Evolutionary conservation across 768 basidiomycete species (phyloP).

Genomic region (Hemileccinum impolitum): DNA sequence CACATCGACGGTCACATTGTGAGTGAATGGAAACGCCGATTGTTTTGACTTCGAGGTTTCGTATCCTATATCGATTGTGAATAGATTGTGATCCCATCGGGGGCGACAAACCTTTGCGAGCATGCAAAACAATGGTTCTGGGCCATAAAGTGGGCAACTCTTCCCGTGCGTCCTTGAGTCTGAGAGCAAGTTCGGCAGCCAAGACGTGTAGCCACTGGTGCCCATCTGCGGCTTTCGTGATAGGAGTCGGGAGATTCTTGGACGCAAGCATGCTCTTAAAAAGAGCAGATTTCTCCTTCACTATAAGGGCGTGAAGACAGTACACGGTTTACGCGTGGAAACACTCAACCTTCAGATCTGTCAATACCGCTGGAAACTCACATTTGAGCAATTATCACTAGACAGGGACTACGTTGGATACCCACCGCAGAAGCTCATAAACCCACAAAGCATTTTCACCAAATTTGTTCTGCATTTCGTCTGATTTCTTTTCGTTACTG

Average conservation of each 20-base stretch:
- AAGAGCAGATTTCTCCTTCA: constrained; percentile 76
- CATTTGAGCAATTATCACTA: background rate
- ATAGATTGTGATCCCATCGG: background rate
- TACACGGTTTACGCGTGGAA: background rate
- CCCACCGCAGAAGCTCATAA: constrained; percentile 83
- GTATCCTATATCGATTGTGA: constrained; percentile 47
- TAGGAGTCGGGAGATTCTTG: constrained; percentile 85
- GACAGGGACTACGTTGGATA: background rate
- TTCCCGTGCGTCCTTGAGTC: constrained; percentile 80
- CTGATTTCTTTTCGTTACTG: constrained; percentile 33
- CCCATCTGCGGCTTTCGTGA: constrained; percentile 72
- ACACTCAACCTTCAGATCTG: constrained; percentile 68
- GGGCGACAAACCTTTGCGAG: constrained; percentile 55
- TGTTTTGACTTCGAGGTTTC: constrained; percentile 76
- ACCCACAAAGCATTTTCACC: constrained; percentile 88
- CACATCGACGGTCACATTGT: constrained; percentile 68
- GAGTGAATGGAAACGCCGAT: constrained; percentile 80
- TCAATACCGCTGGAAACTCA: constrained; percentile 70
- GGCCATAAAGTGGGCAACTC: constrained; percentile 81
- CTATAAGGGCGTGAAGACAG: constrained; percentile 37
- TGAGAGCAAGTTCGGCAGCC: constrained; percentile 82
- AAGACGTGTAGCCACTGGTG: constrained; percentile 90
- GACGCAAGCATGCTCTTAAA: constrained; percentile 94
- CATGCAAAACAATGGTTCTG: constrained; percentile 80
- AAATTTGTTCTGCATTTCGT: constrained; percentile 76